Conservation (phyloP, 768 basidiomycete genomes). For the Lactarius deliciosus region DNA sequence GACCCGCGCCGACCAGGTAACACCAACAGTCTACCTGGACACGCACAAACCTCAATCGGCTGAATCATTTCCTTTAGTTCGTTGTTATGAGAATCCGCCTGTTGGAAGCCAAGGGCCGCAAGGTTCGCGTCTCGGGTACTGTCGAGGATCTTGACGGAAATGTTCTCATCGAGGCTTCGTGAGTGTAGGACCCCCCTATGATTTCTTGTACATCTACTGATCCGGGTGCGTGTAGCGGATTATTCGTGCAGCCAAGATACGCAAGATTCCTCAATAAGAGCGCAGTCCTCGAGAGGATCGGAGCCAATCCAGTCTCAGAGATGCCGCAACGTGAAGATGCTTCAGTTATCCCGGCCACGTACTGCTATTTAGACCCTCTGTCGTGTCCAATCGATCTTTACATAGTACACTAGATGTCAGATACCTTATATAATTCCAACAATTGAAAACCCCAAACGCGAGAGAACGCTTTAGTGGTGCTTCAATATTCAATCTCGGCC, state of each 20-base stretch:
- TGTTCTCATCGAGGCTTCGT: slow-evolving; percentile 80
- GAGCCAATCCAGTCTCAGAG: slow-evolving; percentile 44
- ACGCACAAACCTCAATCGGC: not conserved
- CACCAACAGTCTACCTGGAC: slow-evolving; percentile 7
- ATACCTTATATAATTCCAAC: not conserved
- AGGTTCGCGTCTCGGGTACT: slow-evolving; percentile 63
- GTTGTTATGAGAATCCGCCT: slow-evolving; percentile 75
- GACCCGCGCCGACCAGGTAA: slow-evolving; percentile 83
- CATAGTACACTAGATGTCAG: not conserved
- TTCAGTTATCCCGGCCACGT: slow-evolving; percentile 9
- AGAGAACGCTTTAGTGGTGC: not conserved
- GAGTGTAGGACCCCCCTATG: slow-evolving; percentile 38
- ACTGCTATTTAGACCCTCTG: slow-evolving; percentile 1
- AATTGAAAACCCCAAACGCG: not conserved
- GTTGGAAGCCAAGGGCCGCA: slow-evolving; percentile 71
- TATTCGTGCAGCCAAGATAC: slow-evolving; percentile 89
- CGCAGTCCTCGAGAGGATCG: slow-evolving; percentile 63
- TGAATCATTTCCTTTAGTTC: slow-evolving; percentile 51
- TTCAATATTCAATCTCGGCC: not conserved
- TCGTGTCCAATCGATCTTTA: not conserved
- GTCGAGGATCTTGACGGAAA: slow-evolving; percentile 85
- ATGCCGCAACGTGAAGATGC: slow-evolving; percentile 19
- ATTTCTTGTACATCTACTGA: slow-evolving; percentile 8
- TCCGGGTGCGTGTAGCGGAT: slow-evolving; percentile 48
- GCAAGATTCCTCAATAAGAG: slow-evolving; percentile 69